Conservation (phyloP, 257 asterid genomes). For the Avicennia marina region DNA sequence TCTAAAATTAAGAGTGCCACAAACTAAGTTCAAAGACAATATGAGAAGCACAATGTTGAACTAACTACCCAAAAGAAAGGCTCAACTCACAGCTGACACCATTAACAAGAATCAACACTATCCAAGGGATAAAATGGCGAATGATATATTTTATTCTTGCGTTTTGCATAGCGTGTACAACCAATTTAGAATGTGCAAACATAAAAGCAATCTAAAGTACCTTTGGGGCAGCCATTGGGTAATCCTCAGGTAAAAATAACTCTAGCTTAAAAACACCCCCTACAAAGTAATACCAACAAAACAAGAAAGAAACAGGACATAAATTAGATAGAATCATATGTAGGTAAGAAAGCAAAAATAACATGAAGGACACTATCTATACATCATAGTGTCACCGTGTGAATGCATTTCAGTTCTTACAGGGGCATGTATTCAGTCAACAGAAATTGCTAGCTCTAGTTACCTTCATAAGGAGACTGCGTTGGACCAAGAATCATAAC, state of each 20-base stretch:
- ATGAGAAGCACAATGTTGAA: too few species aligned
- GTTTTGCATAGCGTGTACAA: neutral
- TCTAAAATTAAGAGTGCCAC: too few species aligned
- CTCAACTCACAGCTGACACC: too few species aligned
- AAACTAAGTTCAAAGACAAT: too few species aligned
- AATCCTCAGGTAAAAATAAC: constrained; percentile 92
- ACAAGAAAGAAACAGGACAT: constrained; percentile 1
- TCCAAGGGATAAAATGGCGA: neutral
- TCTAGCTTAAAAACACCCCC: constrained; percentile 99
- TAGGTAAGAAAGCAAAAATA: neutral
- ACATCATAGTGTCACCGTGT: neutral
- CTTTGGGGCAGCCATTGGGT: constrained; percentile 99
- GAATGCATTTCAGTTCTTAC: neutral
- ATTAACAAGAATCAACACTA: too few species aligned
- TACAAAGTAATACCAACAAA: constrained; percentile 22
- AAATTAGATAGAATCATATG: neutral
- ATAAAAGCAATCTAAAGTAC: constrained; percentile 26
- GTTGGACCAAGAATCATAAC: constrained; percentile 99
- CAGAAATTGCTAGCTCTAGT: neutral
- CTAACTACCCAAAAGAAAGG: too few species aligned
- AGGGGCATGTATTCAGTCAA: neutral
- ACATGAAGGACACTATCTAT: neutral
- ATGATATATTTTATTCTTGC: neutral
- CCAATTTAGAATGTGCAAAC: neutral
- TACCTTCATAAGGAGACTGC: constrained; percentile 99